These are phyloP conservation scores for Rhododendron mucronatum DNA, from an alignment of 148 eudicot species.

Conservation along the genomic window DNA sequence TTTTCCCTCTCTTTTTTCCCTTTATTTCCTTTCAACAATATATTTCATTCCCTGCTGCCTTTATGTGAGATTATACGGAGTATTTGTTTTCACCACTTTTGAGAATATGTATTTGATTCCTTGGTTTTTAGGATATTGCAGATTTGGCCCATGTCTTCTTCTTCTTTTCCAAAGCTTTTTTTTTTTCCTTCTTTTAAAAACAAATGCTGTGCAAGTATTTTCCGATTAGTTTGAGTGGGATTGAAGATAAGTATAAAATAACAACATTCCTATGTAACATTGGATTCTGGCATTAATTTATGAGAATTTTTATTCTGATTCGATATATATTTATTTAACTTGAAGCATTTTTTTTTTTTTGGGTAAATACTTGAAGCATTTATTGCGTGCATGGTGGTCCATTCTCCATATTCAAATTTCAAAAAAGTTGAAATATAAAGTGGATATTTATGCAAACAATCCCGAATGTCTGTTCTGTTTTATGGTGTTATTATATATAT, in stretches of 20 bases:
- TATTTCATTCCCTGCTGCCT: no score
- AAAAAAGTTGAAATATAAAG: not conserved
- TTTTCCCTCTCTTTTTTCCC: not conserved
- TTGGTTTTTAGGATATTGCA: not conserved
- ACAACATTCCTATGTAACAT: not conserved
- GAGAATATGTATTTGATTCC: not conserved
- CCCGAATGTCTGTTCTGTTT: not conserved
- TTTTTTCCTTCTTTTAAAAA: not conserved
- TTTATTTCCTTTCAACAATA: not conserved
- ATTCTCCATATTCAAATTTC: not conserved
- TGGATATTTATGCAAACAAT: not conserved
- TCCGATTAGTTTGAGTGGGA: not conserved
- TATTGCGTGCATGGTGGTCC: not conserved
- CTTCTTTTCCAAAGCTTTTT: not conserved
- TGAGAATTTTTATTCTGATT: not conserved
- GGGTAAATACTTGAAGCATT: not conserved
- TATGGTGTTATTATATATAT: not conserved
- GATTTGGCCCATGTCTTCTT: not conserved
- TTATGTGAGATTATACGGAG: not conserved
- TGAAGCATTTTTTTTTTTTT: not conserved
- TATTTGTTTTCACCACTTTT: not conserved
- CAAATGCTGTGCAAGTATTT: not conserved
- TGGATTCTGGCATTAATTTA: slow-evolving; percentile 2
- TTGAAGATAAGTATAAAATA: not conserved
- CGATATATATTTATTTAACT: not conserved